Evolutionary conservation across 495 filamentous ascomycete species (phyloP).

Genomic region (Aspergillus wentii): DNA sequence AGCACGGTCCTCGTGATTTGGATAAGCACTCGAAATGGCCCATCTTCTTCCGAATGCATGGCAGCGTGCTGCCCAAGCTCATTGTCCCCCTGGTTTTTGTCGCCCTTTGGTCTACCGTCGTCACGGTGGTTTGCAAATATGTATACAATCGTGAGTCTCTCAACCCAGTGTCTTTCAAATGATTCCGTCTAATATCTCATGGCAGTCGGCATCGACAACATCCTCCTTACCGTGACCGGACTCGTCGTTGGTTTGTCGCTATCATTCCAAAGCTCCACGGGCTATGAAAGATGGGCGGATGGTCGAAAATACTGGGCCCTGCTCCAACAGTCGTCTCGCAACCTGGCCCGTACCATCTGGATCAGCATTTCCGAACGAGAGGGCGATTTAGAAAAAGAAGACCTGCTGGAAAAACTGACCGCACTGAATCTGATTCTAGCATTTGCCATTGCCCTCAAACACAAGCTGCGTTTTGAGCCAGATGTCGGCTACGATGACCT

Average conservation of each 20-base stretch:
- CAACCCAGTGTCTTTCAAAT: no score
- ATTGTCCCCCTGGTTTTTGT: conserved; percentile 67
- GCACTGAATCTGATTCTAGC: conserved; percentile 78
- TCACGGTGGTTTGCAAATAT: conserved; percentile 57
- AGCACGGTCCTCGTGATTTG: conserved; percentile 61
- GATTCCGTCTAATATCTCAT: no score
- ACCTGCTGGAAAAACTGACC: conserved; percentile 69
- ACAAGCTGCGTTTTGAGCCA: conserved; percentile 84
- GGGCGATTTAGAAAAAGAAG: conserved; percentile 56
- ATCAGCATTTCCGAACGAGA: conserved; percentile 63
- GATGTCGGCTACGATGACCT: conserved; percentile 67
- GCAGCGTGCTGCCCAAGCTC: conserved; percentile 76
- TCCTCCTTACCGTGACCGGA: conserved; percentile 80
- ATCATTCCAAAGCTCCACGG: conserved; percentile 81
- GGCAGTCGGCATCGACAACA: conserved; percentile 54
- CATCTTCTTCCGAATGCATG: conserved; percentile 72
- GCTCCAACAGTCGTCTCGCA: conserved; percentile 65
- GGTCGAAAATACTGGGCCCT: conserved; percentile 74
- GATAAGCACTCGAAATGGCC: conserved; percentile 79
- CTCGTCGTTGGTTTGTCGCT: conserved; percentile 83
- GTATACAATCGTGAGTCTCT: conserved; percentile 42
- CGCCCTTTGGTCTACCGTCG: conserved; percentile 61
- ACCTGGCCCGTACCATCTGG: conserved; percentile 76
- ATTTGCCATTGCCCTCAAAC: conserved; percentile 72
- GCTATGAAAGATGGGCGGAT: conserved; percentile 75